These are phyloP conservation scores for Debaryomyces singareniensis DNA, from an alignment of 1,139 yeast species.

Conservation along the genomic window DNA sequence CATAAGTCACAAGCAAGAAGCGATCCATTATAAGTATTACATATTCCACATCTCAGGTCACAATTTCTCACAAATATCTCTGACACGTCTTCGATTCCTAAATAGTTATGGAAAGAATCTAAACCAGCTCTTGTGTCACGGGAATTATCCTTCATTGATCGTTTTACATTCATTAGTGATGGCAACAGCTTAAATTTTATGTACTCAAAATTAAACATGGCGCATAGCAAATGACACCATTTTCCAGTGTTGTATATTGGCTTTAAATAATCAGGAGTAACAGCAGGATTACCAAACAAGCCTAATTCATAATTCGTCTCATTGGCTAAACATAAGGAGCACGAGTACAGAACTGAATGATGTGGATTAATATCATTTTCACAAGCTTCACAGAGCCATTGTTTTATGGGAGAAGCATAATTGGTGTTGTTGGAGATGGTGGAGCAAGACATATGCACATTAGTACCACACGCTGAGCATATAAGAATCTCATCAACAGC, in stretches of 20 bases:
- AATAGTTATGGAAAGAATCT: conserved; percentile 13
- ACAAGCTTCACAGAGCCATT: conserved; percentile 85
- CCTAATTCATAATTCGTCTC: conserved; percentile 43
- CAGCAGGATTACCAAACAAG: conserved; percentile 31
- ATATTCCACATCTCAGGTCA: conserved; percentile 18
- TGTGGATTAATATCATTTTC: conserved; percentile 61
- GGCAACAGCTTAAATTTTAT: conserved; percentile 15
- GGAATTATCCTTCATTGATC: conserved; percentile 6
- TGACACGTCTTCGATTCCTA: conserved; percentile 26
- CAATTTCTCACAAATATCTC: conserved; percentile 20
- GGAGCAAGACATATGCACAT: conserved; percentile 67
- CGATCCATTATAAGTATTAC: conserved; percentile 24
- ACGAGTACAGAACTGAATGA: conserved; percentile 52
- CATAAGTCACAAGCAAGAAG: conserved; percentile 26
- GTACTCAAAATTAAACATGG: conserved; percentile 39
- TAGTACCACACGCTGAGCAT: conserved; percentile 66
- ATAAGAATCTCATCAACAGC: conserved; percentile 30
- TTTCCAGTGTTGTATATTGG: conserved; percentile 55
- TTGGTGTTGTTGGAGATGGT: conserved; percentile 38
- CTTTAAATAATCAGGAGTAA: conserved; percentile 62
- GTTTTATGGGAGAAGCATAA: conserved; percentile 21
- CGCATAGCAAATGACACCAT: conserved; percentile 84
- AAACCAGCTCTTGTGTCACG: conserved; percentile 8
- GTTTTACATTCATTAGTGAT: conserved; percentile 4
- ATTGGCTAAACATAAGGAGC: conserved; percentile 59